Evolutionary conservation across 176 grass and related monocot genomes (phyloP).

Genomic region (Aegilops sharonensis): DNA sequence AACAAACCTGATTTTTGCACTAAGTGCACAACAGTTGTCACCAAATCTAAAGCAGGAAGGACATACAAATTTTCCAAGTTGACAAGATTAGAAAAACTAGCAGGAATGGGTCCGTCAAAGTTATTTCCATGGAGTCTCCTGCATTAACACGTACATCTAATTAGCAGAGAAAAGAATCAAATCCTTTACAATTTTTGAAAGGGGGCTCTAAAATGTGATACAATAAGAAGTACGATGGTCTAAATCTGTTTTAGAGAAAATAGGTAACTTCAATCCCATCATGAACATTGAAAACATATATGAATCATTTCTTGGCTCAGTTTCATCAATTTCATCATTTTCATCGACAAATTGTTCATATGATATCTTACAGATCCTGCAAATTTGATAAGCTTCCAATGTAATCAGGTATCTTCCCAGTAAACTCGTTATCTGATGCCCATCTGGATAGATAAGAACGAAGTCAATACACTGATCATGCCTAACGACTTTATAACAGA

Average conservation of each 20-base stretch:
- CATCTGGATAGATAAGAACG: constrained; percentile 21
- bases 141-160: neutral
- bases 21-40: neutral
- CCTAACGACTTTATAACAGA: neutral
- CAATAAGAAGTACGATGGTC: too few species aligned
- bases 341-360: neutral
- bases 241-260: neutral
- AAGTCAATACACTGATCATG: neutral
- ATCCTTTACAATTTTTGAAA: too few species aligned
- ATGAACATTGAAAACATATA: neutral
- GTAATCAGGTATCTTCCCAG: constrained; percentile 47
- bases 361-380: constrained; percentile 24
- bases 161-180: neutral
- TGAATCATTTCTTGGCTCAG: neutral
- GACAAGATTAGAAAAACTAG: constrained; percentile 37
- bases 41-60: neutral
- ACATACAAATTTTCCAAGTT: constrained; percentile 40
- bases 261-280: neutral
- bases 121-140: constrained; percentile 58
- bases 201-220: too few species aligned
- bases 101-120: constrained; percentile 43
- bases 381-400: constrained; percentile 34
- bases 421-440: constrained; percentile 43
- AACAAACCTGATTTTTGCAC: neutral
- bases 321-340: neutral